phyloP scores from a whole-genome alignment of 768 basidiomycete genomes.

The Psilocybe cyanescens region DNA sequence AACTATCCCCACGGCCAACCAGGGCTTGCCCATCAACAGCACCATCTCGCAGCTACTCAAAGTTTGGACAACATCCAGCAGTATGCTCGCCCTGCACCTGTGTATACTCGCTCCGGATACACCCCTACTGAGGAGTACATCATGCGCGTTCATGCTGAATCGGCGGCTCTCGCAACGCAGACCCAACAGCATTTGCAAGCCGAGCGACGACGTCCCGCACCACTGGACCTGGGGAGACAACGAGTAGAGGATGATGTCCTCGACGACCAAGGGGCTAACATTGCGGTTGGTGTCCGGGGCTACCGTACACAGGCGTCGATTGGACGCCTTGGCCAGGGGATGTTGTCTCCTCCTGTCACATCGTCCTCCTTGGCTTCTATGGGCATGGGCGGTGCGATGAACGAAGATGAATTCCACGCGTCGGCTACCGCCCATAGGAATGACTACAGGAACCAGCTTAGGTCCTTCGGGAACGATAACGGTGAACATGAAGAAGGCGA shows the following conservation, averaged over 20 bases:
- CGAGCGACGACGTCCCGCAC: constrained; percentile 36
- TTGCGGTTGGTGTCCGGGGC: constrained; percentile 44
- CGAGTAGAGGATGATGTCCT: constrained; percentile 22
- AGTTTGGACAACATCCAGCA: constrained; percentile 22
- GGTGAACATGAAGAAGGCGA: constrained; percentile 5
- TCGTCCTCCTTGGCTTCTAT: constrained; percentile 13
- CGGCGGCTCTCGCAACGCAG: constrained; percentile 21
- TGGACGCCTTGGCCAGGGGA: constrained; percentile 21
- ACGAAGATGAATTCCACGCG: constrained; percentile 43
- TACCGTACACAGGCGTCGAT: constrained; percentile 41
- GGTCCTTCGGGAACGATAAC: background rate
- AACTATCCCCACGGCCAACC: constrained; percentile 14
- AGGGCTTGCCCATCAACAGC: constrained; percentile 1
- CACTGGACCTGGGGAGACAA: constrained; percentile 34
- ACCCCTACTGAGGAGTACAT: constrained; percentile 73
- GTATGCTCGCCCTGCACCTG: constrained; percentile 26
- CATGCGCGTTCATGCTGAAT: constrained; percentile 56
- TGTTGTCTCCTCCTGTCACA: constrained; percentile 18
- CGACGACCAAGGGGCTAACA: constrained; percentile 29
- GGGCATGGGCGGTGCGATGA: constrained; percentile 24
- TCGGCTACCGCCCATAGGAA: constrained; percentile 13
- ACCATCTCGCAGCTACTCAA: constrained; percentile 18
- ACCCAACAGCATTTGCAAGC: constrained; percentile 9
- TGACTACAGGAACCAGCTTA: constrained; percentile 10
- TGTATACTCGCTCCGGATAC: constrained; percentile 49